Evolutionary conservation across 1,139 yeast species (phyloP), one percentile per base, ranked within the genome.

Genomic region (Pneumocystis sp.): DNA sequence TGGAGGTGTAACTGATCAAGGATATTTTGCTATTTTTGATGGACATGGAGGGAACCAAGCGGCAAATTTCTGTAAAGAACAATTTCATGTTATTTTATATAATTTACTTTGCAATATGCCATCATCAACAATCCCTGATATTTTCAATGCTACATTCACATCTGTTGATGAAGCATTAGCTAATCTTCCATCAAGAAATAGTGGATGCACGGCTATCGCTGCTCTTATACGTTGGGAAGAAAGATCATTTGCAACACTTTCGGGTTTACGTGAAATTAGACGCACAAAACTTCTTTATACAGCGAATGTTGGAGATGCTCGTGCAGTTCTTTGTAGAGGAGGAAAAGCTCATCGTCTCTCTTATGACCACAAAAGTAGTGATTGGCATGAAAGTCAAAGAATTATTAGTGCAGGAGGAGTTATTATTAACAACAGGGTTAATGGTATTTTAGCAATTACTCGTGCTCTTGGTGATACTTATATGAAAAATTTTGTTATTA

Each of bases 11-110:
- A 81, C 86, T 29, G 97, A 91, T 74, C 88, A 96, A 86, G 98
- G 97, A 2, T 93, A 89, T 74, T 91, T 93, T 80, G 98, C 95
- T 19, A 82, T 93, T 3, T 93, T 90, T 75, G 99, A 93, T 75
- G 99, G 99, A 17, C 99, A 93, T 76, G 98, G 97, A 1, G 99
- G 99, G 21, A 84, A 85, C 68, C 89, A 85, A 70, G 86, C 96
- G 10, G 96, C 98, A 1, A 84, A 95, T 71, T 93, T 96, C 96
- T 90, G 97, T 77, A 96, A 97, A 0, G 86, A 89, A 69, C 84
- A 88, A 71, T 76, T 93, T 68, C 97, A 93, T 74, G 75, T 80
- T n/a, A 73, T 85, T 63, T 74, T 87, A 64, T 87, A 83, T 67
- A 79, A 79, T 61, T 83, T 81, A 68, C 81, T 87, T 25, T 66